Conservation (phyloP, 441 rosid species). For the Adansonia rubrostipa region DNA sequence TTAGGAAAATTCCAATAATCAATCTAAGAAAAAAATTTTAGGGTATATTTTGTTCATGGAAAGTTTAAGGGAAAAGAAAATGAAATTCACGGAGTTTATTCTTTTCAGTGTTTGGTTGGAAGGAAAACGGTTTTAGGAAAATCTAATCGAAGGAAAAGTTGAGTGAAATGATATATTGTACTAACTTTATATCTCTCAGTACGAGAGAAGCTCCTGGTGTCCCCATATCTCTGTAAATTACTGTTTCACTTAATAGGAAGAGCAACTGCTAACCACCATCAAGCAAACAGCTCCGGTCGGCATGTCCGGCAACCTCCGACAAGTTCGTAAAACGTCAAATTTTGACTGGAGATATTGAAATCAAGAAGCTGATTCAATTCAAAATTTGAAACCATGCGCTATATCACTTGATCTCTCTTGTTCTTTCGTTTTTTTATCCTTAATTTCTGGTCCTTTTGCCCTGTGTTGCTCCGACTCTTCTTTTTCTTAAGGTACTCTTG, state of each 20-base stretch:
- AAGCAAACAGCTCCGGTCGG: background rate
- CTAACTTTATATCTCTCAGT: background rate
- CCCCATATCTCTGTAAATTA: background rate
- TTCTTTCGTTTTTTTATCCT: background rate
- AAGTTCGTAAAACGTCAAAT: background rate
- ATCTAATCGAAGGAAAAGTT: background rate
- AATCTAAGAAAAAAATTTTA: background rate
- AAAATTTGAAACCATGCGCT: background rate
- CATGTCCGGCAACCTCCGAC: background rate
- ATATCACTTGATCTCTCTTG: background rate
- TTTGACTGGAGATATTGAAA: background rate
- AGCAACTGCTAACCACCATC: background rate
- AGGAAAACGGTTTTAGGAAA: background rate
- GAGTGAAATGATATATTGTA: background rate
- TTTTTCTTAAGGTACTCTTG: no score
- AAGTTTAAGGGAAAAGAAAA: background rate
- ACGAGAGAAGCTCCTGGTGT: background rate
- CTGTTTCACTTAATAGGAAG: slow-evolving; percentile 9
- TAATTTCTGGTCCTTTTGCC: background rate
- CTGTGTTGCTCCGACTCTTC: no score
- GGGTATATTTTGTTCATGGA: slow-evolving; percentile 1
- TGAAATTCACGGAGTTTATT: slow-evolving; percentile 2
- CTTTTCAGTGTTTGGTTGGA: background rate
- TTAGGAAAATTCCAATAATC: background rate
- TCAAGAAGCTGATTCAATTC: background rate